These are phyloP conservation scores for Bassia scoparia DNA, from an alignment of 148 eudicot species.

Conservation along the genomic window DNA sequence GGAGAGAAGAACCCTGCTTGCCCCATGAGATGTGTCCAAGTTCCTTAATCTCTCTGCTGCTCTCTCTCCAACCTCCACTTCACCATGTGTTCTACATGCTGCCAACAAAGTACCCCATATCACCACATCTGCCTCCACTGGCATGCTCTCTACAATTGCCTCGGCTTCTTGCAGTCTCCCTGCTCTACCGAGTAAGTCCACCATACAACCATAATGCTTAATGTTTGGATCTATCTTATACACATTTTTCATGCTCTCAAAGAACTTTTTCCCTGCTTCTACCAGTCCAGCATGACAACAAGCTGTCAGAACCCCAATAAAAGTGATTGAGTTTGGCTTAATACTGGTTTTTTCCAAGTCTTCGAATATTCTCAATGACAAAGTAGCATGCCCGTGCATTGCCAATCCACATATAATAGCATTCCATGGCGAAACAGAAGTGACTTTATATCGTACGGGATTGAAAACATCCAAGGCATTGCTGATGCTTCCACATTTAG, in stretches of 20 bases:
- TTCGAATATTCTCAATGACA: slow-evolving; percentile 48
- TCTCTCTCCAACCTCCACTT: slow-evolving; percentile 59
- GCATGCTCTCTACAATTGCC: slow-evolving; percentile 61
- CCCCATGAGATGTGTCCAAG: slow-evolving; percentile 68
- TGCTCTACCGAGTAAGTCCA: slow-evolving; percentile 76
- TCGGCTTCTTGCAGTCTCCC: slow-evolving; percentile 72
- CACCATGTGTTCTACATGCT: slow-evolving; percentile 60
- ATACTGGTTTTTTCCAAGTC: slow-evolving; percentile 47
- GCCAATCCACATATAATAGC: slow-evolving; percentile 79
- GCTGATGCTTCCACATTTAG: slow-evolving; percentile 78
- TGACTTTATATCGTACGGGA: slow-evolving; percentile 35
- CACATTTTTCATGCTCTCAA: slow-evolving; percentile 49
- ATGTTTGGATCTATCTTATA: slow-evolving; percentile 58
- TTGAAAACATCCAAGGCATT: slow-evolving; percentile 56
- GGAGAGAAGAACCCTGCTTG: slow-evolving; percentile 64
- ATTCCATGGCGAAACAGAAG: slow-evolving; percentile 77
- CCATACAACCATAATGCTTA: slow-evolving; percentile 87
- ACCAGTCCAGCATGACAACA: slow-evolving; percentile 87
- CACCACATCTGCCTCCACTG: slow-evolving; percentile 79
- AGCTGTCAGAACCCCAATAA: slow-evolving; percentile 73
- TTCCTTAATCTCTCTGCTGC: slow-evolving; percentile 59
- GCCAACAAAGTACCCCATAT: slow-evolving; percentile 86
- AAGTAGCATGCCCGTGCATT: slow-evolving; percentile 70
- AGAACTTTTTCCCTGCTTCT: slow-evolving; percentile 55
- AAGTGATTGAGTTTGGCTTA: slow-evolving; percentile 62